phyloP scores from a whole-genome alignment of 2,329 filamentous ascomycete genomes.

The Ciborinia camelliae region DNA sequence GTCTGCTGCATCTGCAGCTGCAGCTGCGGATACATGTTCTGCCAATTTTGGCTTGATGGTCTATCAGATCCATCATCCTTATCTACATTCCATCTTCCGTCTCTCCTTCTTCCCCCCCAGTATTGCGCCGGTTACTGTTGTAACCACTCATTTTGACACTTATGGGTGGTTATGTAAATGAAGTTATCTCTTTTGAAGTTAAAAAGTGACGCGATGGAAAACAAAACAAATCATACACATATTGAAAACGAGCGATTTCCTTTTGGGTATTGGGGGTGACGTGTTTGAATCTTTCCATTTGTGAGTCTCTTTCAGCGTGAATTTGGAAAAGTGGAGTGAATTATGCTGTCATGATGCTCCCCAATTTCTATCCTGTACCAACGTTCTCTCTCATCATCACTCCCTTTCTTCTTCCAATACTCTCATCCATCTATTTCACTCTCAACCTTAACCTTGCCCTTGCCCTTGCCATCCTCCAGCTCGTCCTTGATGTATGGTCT shows the following conservation, averaged over 20 bases:
- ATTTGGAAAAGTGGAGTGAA: too few relatives aligned
- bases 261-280: not conserved
- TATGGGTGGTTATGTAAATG: not conserved
- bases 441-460: not conserved
- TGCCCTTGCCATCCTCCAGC: too few relatives aligned
- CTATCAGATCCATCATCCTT: not conserved
- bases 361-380: not conserved
- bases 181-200: fast-evolving
- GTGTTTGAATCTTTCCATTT: too few relatives aligned
- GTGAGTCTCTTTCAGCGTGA: too few relatives aligned
- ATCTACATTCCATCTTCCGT: not conserved
- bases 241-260: not conserved
- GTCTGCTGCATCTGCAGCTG: not conserved
- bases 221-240: not conserved
- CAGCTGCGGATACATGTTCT: not conserved
- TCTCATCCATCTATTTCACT: not conserved
- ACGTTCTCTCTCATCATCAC: not conserved
- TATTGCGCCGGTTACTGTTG: not conserved
- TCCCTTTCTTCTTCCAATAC: not conserved
- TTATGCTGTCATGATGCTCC: too few relatives aligned
- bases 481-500: not conserved
- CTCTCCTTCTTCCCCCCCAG: not conserved
- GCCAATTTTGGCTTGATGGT: not conserved
- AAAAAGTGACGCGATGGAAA: fast-evolving
- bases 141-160: not conserved